Percentiles rank a stretch among this genome's conserved stretches.
Evolutionary conservation across 1,284 basidiomycete genomes (phyloP).

Genomic region (Sanghuangporus weigelae): DNA sequence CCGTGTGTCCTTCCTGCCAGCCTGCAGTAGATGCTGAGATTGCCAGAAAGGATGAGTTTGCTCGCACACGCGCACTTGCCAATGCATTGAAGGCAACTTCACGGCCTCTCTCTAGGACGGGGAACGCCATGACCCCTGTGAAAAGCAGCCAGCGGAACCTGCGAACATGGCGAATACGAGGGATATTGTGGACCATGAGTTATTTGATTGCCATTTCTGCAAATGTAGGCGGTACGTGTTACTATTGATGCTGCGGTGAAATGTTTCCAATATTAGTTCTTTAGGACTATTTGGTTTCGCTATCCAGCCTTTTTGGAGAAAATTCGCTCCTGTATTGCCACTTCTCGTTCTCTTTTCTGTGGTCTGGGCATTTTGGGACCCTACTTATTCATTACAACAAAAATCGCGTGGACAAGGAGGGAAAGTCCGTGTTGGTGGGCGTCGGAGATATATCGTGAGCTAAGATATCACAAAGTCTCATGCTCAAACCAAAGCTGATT

Average conservation of each 20-base stretch:
- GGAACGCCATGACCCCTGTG: constrained; percentile 33
- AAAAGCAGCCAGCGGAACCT: constrained; percentile 39
- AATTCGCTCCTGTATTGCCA: constrained; percentile 33
- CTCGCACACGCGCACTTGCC: constrained; percentile 72
- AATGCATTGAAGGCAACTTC: constrained; percentile 54
- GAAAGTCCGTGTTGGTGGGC: constrained; percentile 58
- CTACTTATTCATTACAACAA: constrained; percentile 57
- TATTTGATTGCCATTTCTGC: constrained; percentile 38
- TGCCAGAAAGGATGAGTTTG: constrained; percentile 70
- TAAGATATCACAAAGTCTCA: background rate
- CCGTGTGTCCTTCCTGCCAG: constrained; percentile 71
- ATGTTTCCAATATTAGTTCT: background rate
- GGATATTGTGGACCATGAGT: constrained; percentile 52
- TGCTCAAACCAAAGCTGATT: background rate
- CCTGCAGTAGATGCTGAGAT: constrained; percentile 80
- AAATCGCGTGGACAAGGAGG: constrained; percentile 62
- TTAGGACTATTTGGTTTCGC: constrained; percentile 21
- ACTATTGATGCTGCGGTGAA: background rate
- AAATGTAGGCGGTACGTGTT: constrained; percentile 40
- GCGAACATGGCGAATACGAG: constrained; percentile 56
- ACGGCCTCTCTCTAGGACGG: constrained; percentile 32
- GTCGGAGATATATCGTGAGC: constrained; percentile 56
- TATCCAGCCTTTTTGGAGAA: constrained; percentile 8
- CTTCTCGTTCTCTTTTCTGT: constrained; percentile 49
- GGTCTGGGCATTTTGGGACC: constrained; percentile 73